A percentile compares a stretch with the other conserved stretches of the same genome.
These are phyloP conservation scores for Fusarium solani-melongenae DNA, from an alignment of 2,329 filamentous ascomycete species.

Conservation along the genomic window DNA sequence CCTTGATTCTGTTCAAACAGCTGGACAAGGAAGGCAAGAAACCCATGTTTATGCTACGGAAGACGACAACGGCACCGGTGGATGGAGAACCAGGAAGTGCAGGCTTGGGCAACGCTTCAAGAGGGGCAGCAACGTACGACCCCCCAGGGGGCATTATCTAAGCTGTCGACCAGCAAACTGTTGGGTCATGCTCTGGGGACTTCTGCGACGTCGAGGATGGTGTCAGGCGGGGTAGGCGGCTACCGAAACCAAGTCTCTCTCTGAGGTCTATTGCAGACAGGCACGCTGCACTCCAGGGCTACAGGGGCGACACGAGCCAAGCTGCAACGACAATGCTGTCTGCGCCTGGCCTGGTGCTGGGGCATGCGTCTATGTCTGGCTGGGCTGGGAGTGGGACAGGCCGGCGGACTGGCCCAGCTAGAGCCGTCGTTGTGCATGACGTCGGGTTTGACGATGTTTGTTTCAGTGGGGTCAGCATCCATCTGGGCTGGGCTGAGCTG, in stretches of 20 bases:
- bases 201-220: conserved; percentile 6
- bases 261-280: conserved; percentile 18
- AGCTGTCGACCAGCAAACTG: conserved; percentile 1
- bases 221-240: conserved; percentile 24
- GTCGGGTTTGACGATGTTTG: conserved; percentile 35
- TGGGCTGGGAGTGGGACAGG: conserved; percentile 23
- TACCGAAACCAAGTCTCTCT: conserved; percentile 34
- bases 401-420: neutral
- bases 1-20: conserved; percentile 96
- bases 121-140: conserved; percentile 63
- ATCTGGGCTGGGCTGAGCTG: neutral
- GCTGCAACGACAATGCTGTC: conserved; percentile 26
- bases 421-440: conserved; percentile 25
- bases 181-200: conserved; percentile 5
- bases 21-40: conserved; percentile 97
- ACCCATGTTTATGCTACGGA: conserved; percentile 98
- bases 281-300: conserved; percentile 31
- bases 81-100: conserved; percentile 67
- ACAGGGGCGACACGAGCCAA: conserved; percentile 17
- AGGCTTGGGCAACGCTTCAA: conserved; percentile 58
- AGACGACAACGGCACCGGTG: conserved; percentile 66
- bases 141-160: conserved; percentile 71
- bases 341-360: conserved; percentile 25
- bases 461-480: conserved; percentile 35
- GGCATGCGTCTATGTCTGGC: conserved; percentile 24